Conservation (phyloP, 1,139 yeast genomes). For the Yarrowia galli region DNA sequence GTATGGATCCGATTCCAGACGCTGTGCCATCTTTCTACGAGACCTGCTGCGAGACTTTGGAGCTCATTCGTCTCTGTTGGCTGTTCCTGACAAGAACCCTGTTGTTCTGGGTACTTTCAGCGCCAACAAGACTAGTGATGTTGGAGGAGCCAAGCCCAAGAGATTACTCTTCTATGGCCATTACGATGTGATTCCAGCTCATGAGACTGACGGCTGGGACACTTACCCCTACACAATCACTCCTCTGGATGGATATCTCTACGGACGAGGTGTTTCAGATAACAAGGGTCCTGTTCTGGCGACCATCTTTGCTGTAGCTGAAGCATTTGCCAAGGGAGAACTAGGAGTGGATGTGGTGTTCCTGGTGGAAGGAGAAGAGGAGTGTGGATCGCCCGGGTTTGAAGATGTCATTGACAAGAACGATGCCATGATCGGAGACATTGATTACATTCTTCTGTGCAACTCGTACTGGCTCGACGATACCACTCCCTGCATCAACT, state of each 20-base stretch:
- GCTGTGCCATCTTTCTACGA: conserved; percentile 81
- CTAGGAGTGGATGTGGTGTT: conserved; percentile 80
- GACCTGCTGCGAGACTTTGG: conserved; percentile 73
- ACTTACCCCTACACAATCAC: conserved; percentile 80
- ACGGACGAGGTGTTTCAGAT: conserved; percentile 93
- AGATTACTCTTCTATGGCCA: conserved; percentile 88
- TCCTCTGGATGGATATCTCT: conserved; percentile 82
- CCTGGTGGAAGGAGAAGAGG: conserved; percentile 94
- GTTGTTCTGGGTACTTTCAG: conserved; percentile 77
- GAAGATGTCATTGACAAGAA: conserved; percentile 61
- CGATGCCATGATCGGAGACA: conserved; percentile 54
- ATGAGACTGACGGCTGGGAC: conserved; percentile 68
- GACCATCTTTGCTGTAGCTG: conserved; percentile 86
- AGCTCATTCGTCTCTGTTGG: conserved; percentile 73
- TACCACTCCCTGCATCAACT: conserved; percentile 85
- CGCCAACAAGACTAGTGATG: conserved; percentile 49
- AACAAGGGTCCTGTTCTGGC: conserved; percentile 96
- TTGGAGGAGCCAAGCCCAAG: conserved; percentile 9
- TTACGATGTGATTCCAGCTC: conserved; percentile 87
- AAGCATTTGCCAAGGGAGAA: conserved; percentile 60
- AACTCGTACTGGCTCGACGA: conserved; percentile 96
- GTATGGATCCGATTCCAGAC: conserved; percentile 79
- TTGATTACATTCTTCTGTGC: conserved; percentile 89
- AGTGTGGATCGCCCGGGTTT: conserved; percentile 89
- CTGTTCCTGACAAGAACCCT: conserved; percentile 81